phyloP scores from a whole-genome alignment of 805 yeast species.

The Pichia nanzhaoensis region DNA sequence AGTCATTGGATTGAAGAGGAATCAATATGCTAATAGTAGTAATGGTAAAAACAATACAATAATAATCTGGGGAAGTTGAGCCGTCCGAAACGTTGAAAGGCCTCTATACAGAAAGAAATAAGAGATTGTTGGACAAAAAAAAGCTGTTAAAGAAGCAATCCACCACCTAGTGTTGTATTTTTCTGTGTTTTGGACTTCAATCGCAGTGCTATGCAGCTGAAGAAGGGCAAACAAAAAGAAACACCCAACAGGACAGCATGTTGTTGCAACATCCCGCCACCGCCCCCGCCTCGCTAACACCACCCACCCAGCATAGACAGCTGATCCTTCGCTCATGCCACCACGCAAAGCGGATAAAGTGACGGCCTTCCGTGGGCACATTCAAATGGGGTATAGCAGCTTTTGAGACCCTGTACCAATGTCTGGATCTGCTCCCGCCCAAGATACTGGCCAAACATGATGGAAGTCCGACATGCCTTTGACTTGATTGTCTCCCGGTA shows the following conservation, averaged over 20 bases:
- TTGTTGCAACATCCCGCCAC: not conserved
- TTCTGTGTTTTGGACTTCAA: no score
- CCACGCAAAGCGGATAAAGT: slow-evolving; percentile 28
- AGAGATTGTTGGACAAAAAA: not conserved
- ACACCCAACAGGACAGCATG: no score
- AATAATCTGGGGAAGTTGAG: slow-evolving; percentile 4
- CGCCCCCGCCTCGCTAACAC: not conserved
- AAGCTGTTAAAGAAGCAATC: not conserved
- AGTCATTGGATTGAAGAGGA: slow-evolving; percentile 39
- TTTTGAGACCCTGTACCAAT: slow-evolving; percentile 36
- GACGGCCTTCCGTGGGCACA: slow-evolving; percentile 90
- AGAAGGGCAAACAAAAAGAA: no score
- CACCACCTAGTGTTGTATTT: no score
- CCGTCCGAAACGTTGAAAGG: no score
- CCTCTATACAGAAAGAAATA: no score
- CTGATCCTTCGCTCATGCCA: not conserved
- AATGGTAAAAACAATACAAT: no score
- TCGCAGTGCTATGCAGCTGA: no score
- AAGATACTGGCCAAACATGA: slow-evolving; percentile 63
- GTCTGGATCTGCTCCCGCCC: slow-evolving; percentile 35
- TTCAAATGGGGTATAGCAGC: slow-evolving; percentile 57
- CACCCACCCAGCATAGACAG: no score
- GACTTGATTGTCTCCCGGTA: slow-evolving; percentile 47
- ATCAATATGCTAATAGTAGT: no score
- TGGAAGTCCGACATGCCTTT: slow-evolving; percentile 60